These are phyloP conservation scores for Claviceps sorghi DNA, from an alignment of 2,329 filamentous ascomycete species.

Conservation along the genomic window DNA sequence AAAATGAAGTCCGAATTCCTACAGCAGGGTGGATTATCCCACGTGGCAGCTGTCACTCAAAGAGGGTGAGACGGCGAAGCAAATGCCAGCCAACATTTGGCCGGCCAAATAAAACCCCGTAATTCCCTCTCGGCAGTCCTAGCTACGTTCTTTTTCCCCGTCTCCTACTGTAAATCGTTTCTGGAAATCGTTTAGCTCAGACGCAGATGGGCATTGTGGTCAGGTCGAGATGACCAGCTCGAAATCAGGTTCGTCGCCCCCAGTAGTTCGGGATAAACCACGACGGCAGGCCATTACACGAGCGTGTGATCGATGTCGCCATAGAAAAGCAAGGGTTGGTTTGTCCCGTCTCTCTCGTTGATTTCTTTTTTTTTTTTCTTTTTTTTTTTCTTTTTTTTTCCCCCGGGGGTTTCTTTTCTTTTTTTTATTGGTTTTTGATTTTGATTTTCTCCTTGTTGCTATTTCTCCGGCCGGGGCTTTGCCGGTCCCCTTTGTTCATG, in stretches of 20 bases:
- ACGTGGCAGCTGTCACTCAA: background rate
- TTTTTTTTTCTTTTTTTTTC: background rate
- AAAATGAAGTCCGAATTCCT: background rate
- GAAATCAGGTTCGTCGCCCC: conserved; percentile 7
- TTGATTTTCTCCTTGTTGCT: too few relatives aligned
- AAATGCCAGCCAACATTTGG: background rate
- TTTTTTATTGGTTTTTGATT: too few relatives aligned
- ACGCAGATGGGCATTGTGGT: background rate
- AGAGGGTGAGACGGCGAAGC: background rate
- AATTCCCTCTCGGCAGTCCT: background rate
- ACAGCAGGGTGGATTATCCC: conserved; percentile 6
- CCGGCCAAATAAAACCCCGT: conserved; percentile 4
- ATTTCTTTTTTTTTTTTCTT: background rate
- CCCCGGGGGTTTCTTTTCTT: background rate
- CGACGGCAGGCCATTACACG: conserved; percentile 12
- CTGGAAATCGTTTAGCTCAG: background rate
- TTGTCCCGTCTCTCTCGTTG: background rate
- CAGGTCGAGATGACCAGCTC: conserved; percentile 6
- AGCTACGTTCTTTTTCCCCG: background rate
- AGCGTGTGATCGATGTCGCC: conserved; percentile 23
- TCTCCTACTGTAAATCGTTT: background rate
- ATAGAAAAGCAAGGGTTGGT: conserved; percentile 21
- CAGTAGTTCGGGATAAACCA: conserved; percentile 5
- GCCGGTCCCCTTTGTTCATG: too few relatives aligned
- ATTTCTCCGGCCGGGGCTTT: too few relatives aligned